Conservation (phyloP, 345 rosid genomes). For the Noccaea bulbosa region DNA sequence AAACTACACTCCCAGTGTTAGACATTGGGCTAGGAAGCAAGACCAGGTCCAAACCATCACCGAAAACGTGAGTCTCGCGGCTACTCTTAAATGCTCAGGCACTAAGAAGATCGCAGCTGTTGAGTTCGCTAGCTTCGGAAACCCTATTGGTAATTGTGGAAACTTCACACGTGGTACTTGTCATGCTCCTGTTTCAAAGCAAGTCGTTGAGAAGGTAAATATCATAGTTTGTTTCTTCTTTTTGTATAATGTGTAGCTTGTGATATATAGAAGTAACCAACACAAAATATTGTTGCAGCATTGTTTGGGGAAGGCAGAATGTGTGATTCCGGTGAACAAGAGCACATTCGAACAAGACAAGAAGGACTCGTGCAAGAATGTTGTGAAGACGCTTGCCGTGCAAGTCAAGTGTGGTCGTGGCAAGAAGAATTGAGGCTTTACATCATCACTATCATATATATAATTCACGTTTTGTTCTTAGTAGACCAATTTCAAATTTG, state of each 20-base stretch:
- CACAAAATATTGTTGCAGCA: constrained; percentile 38
- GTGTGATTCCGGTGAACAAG: constrained; percentile 58
- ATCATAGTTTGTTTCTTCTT: background rate
- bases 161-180: constrained; percentile 58
- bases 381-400: constrained; percentile 61
- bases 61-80: constrained; percentile 52
- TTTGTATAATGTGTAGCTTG: background rate
- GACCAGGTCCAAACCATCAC: constrained; percentile 43
- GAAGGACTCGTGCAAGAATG: constrained; percentile 49
- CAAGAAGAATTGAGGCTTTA: constrained; percentile 39
- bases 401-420: constrained; percentile 64
- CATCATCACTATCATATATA: constrained; percentile 1
- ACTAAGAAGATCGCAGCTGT: constrained; percentile 55
- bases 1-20: constrained; percentile 62
- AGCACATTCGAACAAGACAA: constrained; percentile 45
- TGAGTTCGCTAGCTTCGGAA: constrained; percentile 85
- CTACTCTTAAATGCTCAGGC: constrained; percentile 58
- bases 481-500: constrained; percentile 29
- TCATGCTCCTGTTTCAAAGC: constrained; percentile 52
- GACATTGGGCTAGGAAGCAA: constrained; percentile 55
- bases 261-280: constrained; percentile 4
- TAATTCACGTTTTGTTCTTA: constrained; percentile 25
- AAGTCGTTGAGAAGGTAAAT: constrained; percentile 66
- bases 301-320: constrained; percentile 66
- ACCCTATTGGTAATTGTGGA: constrained; percentile 77